Evolutionary conservation across 1,284 basidiomycete species (phyloP), one percentile per base, ranked within the genome.

Genomic region (Ceratobasidium sp.): DNA sequence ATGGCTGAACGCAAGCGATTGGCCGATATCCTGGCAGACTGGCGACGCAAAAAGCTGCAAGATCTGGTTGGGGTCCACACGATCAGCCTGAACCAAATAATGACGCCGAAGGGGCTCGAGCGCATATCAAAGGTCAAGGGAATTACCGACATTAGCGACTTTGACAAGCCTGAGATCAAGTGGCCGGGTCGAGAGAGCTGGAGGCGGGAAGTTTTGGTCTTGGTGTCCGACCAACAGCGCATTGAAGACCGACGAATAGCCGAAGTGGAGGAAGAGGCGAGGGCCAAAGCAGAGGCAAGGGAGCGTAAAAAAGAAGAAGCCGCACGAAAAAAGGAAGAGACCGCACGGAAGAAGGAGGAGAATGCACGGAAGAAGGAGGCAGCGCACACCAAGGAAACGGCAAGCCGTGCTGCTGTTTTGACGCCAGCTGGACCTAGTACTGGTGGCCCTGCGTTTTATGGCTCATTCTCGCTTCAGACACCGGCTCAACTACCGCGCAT

Each of bases 141-240:
- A 18, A 59, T 59, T 16, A n/a, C 10, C 16, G n/a, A n/a, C 10
- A 27, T 16, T 12, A 27, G 55, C 5, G 55, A 59, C 27, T 59
- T 59, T 35, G 55, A 59, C 23, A 59, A 30, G 55, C 55, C 55
- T n/a, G 55, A 59, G 20, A 16, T 59, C n/a, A 59, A 59, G 3
- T 59, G 55, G 55, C 55, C 55, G 4, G 55, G 55, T 35, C n/a
- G 3, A 16, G 20, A 23, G 12, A 35, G 27, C 55, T 30, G 18
- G 23, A 4, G 55, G 6, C 33, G 4, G 6, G 55, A 59, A 35
- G 55, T 59, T 3, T 8, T 59, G 5, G 23, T 35, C 7, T n/a
- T 59, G 4, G 5, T 59, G 33, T 12, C 55, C 4, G 55, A 59
- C 27, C 23, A 18, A 27, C 55, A 59, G 55, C 55, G 55, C 6